Conservation (phyloP, 768 basidiomycete species). For the Udeniomyces megalosporus region DNA sequence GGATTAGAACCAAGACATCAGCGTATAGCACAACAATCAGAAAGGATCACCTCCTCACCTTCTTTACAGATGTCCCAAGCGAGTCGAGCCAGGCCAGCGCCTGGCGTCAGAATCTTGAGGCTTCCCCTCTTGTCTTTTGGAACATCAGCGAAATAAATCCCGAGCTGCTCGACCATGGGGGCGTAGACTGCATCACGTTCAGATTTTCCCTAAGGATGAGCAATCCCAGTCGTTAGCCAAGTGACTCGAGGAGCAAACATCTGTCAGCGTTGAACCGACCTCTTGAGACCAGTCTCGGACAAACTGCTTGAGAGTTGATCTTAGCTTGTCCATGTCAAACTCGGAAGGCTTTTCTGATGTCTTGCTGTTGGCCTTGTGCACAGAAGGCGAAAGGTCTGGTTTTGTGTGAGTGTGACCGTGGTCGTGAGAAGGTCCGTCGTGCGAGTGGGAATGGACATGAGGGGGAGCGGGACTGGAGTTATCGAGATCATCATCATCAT, state of each 20-base stretch:
- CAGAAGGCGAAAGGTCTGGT: too few relatives aligned
- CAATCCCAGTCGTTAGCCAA: too few relatives aligned
- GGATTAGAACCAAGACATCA: too few relatives aligned
- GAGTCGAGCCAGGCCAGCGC: constrained; percentile 72
- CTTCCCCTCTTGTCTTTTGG: constrained; percentile 43
- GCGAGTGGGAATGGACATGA: constrained; percentile 2
- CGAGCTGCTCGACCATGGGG: constrained; percentile 62
- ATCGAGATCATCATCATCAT: constrained; percentile 15
- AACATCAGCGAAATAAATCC: constrained; percentile 45
- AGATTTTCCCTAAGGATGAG: constrained; percentile 42
- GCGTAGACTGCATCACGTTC: constrained; percentile 68
- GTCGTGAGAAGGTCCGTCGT: too few relatives aligned
- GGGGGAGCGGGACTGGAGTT: background rate
- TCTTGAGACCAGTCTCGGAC: constrained; percentile 85
- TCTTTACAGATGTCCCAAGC: constrained; percentile 73
- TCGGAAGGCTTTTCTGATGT: constrained; percentile 10
- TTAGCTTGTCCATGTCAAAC: constrained; percentile 63
- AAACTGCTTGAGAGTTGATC: constrained; percentile 82
- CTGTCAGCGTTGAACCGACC: constrained; percentile 35
- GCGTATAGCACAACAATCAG: too few relatives aligned
- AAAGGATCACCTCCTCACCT: too few relatives aligned
- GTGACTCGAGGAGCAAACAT: too few relatives aligned
- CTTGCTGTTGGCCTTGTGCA: constrained; percentile 14
- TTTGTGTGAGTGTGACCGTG: too few relatives aligned
- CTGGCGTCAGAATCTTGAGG: constrained; percentile 69